phyloP scores from a whole-genome alignment of 2,329 filamentous ascomycete species.

The Pseudopyricularia cyperi region DNA sequence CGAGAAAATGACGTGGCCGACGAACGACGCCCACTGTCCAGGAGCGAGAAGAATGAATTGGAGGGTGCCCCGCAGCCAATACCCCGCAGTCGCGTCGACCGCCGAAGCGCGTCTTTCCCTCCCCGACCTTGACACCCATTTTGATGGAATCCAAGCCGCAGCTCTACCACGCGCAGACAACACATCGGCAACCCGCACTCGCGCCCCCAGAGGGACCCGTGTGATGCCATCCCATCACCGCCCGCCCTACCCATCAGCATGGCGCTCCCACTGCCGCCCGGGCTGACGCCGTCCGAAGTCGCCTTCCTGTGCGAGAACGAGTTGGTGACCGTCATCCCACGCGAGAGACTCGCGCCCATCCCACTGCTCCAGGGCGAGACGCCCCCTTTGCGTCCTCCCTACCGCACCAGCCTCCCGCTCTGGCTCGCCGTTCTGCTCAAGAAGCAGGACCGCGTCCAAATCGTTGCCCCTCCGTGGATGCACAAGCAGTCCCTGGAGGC shows the following conservation, averaged over 20 bases:
- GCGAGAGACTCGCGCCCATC: conserved; percentile 78
- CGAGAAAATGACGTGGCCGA: no score
- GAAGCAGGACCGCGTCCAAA: conserved; percentile 86
- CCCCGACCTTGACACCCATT: no score
- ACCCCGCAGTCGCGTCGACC: no score
- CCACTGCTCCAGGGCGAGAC: conserved; percentile 71
- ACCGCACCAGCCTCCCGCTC: conserved; percentile 66
- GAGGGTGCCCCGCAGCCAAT: no score
- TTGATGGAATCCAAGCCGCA: neutral
- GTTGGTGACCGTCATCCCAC: conserved; percentile 80
- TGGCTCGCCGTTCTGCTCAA: conserved; percentile 95
- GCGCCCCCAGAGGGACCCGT: neutral
- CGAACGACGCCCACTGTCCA: no score
- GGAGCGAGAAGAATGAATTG: no score
- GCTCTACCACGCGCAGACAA: neutral
- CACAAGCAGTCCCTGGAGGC: conserved; percentile 59
- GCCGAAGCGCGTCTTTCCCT: no score
- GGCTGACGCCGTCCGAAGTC: conserved; percentile 75
- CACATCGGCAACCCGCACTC: neutral
- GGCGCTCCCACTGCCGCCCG: conserved; percentile 36
- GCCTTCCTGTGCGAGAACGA: conserved; percentile 98
- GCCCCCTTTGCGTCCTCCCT: conserved; percentile 64
- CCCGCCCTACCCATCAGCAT: conserved; percentile 16
- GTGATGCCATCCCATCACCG: neutral
- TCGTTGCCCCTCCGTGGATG: conserved; percentile 83